phyloP scores from a whole-genome alignment of 331 rosid species.

The Pyracantha coccinea region DNA sequence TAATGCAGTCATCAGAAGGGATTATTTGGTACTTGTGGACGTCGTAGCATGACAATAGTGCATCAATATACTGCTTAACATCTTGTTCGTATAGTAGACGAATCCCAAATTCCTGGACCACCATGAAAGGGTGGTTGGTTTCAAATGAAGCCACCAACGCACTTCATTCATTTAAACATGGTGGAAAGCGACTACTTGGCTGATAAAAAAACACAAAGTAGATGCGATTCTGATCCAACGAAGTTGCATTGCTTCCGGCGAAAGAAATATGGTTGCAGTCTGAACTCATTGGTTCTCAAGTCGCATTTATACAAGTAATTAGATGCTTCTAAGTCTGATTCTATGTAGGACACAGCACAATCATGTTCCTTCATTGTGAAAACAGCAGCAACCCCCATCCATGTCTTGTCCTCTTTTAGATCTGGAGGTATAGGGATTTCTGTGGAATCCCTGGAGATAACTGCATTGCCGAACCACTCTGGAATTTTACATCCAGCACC shows the following conservation, averaged over 20 bases:
- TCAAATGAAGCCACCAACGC: background rate
- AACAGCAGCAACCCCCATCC: background rate
- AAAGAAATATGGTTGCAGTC: background rate
- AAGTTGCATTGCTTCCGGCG: background rate
- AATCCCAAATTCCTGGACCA: conserved; percentile 2
- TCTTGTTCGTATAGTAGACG: background rate
- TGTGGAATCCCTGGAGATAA: background rate
- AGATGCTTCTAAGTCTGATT: background rate
- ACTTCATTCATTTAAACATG: background rate
- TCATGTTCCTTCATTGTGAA: background rate
- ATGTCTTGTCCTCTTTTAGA: background rate
- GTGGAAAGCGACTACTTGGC: background rate
- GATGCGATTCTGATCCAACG: background rate
- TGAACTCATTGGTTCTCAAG: background rate
- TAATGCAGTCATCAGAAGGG: background rate
- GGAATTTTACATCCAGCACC: background rate
- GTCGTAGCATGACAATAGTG: background rate
- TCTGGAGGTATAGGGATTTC: background rate
- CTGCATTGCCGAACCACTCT: background rate
- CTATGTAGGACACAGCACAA: too few relatives aligned
- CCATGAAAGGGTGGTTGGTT: background rate
- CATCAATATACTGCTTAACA: conserved; percentile 3
- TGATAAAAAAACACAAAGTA: background rate
- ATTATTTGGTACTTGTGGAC: too few relatives aligned
- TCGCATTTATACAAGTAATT: background rate